These are phyloP conservation scores for Mortierella sp. DNA, from an alignment of 371 early-diverging fungal species.

Conservation along the genomic window DNA sequence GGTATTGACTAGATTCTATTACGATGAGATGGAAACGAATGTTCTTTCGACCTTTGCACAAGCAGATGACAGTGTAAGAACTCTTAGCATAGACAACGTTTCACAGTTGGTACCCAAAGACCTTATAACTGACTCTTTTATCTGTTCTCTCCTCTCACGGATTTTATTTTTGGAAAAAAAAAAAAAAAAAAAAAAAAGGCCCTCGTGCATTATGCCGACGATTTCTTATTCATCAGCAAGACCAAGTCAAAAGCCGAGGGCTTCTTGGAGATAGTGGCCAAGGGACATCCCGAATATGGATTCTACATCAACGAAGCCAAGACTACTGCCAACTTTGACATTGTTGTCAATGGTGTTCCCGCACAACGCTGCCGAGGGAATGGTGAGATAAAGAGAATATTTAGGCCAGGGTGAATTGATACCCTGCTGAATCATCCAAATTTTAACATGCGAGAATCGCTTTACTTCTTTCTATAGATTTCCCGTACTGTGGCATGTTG, in stretches of 20 bases:
- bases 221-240: constrained; percentile 80
- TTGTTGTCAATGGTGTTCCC: constrained; percentile 42
- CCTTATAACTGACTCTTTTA: too few relatives aligned
- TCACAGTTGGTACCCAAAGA: too few relatives aligned
- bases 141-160: background rate
- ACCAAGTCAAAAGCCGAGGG: constrained; percentile 52
- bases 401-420: background rate
- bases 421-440: background rate
- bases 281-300: constrained; percentile 67
- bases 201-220: constrained; percentile 82
- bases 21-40: constrained; percentile 74
- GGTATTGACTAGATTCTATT: constrained; percentile 79
- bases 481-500: constrained; percentile 87
- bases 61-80: constrained; percentile 26
- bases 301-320: constrained; percentile 69
- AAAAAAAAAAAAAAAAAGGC: constrained; percentile 53
- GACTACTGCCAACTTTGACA: constrained; percentile 74
- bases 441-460: background rate
- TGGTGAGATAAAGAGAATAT: constrained; percentile 4
- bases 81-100: background rate
- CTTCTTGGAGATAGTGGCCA: constrained; percentile 64
- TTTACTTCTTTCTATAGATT: constrained; percentile 56
- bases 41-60: constrained; percentile 52
- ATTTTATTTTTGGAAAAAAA: constrained; percentile 1
- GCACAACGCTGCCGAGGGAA: constrained; percentile 20